These are phyloP conservation scores for Thielaviopsis punctulata DNA, from an alignment of 2,329 filamentous ascomycete genomes.

Conservation along the genomic window DNA sequence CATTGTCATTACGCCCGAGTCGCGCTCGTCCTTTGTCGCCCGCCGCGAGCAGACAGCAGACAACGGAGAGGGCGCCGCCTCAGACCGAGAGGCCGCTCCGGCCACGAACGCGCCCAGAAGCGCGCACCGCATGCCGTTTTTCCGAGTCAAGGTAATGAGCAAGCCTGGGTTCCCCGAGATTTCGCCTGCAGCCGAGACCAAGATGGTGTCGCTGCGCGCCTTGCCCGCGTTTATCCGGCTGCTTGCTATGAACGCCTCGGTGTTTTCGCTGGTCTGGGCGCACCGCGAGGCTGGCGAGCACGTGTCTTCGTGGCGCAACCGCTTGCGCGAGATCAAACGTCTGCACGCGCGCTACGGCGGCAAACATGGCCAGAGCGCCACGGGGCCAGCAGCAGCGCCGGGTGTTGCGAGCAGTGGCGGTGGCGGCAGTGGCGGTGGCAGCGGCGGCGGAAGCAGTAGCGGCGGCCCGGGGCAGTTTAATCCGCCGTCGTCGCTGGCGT, in stretches of 20 bases:
- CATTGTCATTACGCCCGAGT: constrained; percentile 85
- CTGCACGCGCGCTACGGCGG: constrained; percentile 52
- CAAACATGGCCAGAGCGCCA: constrained; percentile 22
- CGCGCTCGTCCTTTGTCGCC: constrained; percentile 57
- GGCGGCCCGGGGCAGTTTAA: constrained; percentile 17
- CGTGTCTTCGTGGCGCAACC: constrained; percentile 75
- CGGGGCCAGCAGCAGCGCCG: constrained; percentile 18
- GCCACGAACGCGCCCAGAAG: not conserved
- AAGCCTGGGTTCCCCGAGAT: constrained; percentile 82
- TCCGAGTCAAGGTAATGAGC: constrained; percentile 77
- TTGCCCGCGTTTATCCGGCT: constrained; percentile 76
- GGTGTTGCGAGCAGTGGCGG: constrained; percentile 13
- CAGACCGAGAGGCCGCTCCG: not conserved
- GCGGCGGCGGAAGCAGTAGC: constrained; percentile 19
- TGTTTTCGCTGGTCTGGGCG: constrained; percentile 85
- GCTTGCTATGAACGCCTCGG: constrained; percentile 78
- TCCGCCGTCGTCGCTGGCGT: constrained; percentile 9
- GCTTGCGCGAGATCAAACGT: constrained; percentile 68
- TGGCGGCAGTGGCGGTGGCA: constrained; percentile 18
- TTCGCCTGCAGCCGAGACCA: constrained; percentile 74
- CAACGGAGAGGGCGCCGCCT: not conserved
- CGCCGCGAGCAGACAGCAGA: constrained; percentile 28
- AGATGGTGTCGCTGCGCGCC: constrained; percentile 70
- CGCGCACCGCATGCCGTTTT: constrained; percentile 40
- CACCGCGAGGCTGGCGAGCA: constrained; percentile 63